Conservation (phyloP, 305 asterid genomes). For the Fraxinus velutina region DNA sequence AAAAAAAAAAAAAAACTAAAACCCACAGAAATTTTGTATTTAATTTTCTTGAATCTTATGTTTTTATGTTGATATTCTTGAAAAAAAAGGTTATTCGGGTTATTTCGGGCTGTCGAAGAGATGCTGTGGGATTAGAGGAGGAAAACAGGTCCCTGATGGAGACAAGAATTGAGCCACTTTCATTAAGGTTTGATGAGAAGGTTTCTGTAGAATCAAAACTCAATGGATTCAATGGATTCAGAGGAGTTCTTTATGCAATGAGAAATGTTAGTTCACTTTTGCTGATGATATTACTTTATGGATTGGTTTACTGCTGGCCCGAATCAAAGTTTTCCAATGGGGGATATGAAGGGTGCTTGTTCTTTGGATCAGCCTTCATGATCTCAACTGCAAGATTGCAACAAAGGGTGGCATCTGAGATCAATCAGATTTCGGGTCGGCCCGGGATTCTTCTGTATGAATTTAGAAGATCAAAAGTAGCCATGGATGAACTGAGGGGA, state of each 20-base stretch:
- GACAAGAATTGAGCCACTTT: slow-evolving; percentile 61
- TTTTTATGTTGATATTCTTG: neutral
- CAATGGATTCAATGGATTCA: slow-evolving; percentile 72
- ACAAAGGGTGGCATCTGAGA: slow-evolving; percentile 55
- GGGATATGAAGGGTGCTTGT: slow-evolving; percentile 50
- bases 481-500: slow-evolving; percentile 68
- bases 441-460: slow-evolving; percentile 61
- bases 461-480: slow-evolving; percentile 55
- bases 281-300: slow-evolving; percentile 56
- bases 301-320: slow-evolving; percentile 61
- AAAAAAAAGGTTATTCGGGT: slow-evolving; percentile 56
- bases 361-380: slow-evolving; percentile 72
- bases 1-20: neutral
- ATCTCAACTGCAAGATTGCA: slow-evolving; percentile 66
- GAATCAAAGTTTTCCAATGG: slow-evolving; percentile 37
- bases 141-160: slow-evolving; percentile 70
- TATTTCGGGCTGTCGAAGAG: slow-evolving; percentile 63
- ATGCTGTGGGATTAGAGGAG: slow-evolving; percentile 64
- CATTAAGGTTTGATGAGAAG: slow-evolving; percentile 52
- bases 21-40: neutral
- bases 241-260: slow-evolving; percentile 83
- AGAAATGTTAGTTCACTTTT: slow-evolving; percentile 63
- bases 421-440: slow-evolving; percentile 35
- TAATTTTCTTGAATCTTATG: neutral
- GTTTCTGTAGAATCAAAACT: slow-evolving; percentile 56